These are phyloP conservation scores for Thermothielavioides terrestris DNA, from an alignment of 495 filamentous ascomycete genomes.

Conservation along the genomic window DNA sequence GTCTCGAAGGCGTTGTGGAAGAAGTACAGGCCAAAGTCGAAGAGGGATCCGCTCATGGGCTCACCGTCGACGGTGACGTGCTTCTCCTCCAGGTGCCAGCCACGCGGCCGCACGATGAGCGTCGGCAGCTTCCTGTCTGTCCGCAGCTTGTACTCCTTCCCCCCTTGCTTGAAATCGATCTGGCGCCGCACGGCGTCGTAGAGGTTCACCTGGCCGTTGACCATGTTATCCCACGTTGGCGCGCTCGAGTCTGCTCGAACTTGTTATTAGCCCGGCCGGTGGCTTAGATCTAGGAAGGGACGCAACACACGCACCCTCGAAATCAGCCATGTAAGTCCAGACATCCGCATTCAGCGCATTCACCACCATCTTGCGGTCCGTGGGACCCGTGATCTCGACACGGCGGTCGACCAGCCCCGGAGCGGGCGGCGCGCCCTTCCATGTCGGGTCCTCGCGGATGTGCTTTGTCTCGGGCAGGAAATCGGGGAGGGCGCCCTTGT, in stretches of 20 bases:
- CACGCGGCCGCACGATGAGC: conserved; percentile 77
- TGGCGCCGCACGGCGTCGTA: conserved; percentile 94
- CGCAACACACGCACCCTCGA: conserved; percentile 57
- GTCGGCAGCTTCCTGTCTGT: conserved; percentile 75
- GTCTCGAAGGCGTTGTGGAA: conserved; percentile 96
- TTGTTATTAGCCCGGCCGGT: too few relatives aligned
- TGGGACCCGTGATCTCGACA: conserved; percentile 98
- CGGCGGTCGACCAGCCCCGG: conserved; percentile 89
- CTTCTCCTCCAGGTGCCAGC: conserved; percentile 97
- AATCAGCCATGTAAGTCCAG: conserved; percentile 99
- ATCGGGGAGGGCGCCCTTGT: conserved; percentile 83
- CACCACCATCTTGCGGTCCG: conserved; percentile 98
- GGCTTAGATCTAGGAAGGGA: too few relatives aligned
- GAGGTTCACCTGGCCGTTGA: conserved; percentile 95
- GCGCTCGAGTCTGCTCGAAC: conserved; percentile 96
- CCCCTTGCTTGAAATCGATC: conserved; percentile 91
- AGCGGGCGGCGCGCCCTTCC: conserved; percentile 89
- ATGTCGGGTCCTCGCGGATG: conserved; percentile 89
- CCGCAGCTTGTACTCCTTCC: conserved; percentile 95
- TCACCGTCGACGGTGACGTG: conserved; percentile 95
- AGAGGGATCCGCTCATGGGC: conserved; percentile 85
- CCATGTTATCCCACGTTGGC: conserved; percentile 99
- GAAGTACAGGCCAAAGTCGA: conserved; percentile 99
- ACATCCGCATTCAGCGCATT: conserved; percentile 96
- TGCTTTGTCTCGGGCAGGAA: conserved; percentile 95